Base-by-base conservation (phyloP, 495 filamentous ascomycete genomes). In the Neurospora tetraspora region DNA sequence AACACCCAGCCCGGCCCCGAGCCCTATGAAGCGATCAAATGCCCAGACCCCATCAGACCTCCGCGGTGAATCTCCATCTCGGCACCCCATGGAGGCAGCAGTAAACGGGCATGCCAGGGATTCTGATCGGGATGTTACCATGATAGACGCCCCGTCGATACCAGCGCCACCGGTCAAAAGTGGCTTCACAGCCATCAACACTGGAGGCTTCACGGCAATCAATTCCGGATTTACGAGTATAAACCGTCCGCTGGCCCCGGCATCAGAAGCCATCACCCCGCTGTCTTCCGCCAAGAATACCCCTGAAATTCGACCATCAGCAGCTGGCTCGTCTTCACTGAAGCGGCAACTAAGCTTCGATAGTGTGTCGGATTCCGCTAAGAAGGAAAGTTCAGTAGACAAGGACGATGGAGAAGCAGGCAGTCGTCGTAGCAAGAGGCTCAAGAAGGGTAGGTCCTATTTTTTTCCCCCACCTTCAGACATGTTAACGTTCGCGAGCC, bases 261-360 rank as follows among this genome's bases (percentile, higher is more conserved):
- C 78, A 37, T 40, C 77, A 10, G 82, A 83, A 16, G 69, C 71
- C 3, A 82, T 85, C 42, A 90, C 85, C 68, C 87, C 89, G 10
- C 81, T 83, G 61, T 77, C 83, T 2, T 87, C 87, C 10, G 77
- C 85, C 11, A 89, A 89, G 70, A 86, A 88, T 73, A 88, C 87
- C 2, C 88, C 89, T 12, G 89, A 91, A 73, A 83, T 86, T 73
- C 86, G 87, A 12, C 83, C 87, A 27, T 85, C 88, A 5, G 81
- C 77, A 5, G 81, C 86, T 43, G 84, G 85, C 31, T 81, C 83
- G 36, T 82, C 87, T 71, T 80, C 87, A 14, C 84, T 96, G 47
- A 98, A 99, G 82, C 90, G 96, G 69, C 92, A 93, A 68, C 86
- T 93, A 39, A 96, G 94, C 74, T 90, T 89, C 71, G 94, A 96